Evolutionary conservation across 2,329 filamentous ascomycete species (phyloP), one percentile per base, ranked within the genome.

Genomic region (Talaromyces amestolkiae): DNA sequence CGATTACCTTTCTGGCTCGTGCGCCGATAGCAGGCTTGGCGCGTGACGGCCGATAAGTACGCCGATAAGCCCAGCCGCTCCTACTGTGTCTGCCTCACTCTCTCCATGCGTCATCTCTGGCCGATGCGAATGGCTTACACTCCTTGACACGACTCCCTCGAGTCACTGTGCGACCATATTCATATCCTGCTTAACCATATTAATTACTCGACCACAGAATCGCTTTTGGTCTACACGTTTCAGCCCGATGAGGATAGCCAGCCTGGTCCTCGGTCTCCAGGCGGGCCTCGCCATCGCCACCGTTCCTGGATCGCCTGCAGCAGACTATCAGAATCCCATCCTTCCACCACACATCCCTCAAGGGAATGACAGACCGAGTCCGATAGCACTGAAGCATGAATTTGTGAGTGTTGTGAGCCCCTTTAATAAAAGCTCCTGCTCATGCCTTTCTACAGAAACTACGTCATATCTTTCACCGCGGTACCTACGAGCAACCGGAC

Each of bases 381-480:
- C 47, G 7, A 58, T 70, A 47, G 65, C 64, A 15, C 70, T 71
- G 22, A 70, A 66, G 19, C 73, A 77, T 72, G 74, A 79, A 61
- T 80, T 80, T 73, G 77, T 79, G 73, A 58, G 61, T 43, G 27
- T 54, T 33, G 2, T 7, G 67, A 73, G 67, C 22, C 27, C n/a
- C 13, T 10, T 41, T 10, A 19, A 53, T 22, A 27, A 31, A 63
- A 4, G n/a, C n/a, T 10, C 17, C 56, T 37, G 64, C 61, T 66
- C 15, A 63, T 58, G 31, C 15, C 19, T 53, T 39, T 56, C 58
- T 56, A 51, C 45, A 78, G 78, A 72, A 73, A 7, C 86, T 99
- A 65, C 89, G 92, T 72, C 94, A 99, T 78, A 89, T 98, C 73
- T 95, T 92, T 79, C 93, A 97, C 76, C 93, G 97, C 79, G 94